Base-by-base conservation (phyloP, 2,329 filamentous ascomycete species). In the Xylariaceae sp. region DNA sequence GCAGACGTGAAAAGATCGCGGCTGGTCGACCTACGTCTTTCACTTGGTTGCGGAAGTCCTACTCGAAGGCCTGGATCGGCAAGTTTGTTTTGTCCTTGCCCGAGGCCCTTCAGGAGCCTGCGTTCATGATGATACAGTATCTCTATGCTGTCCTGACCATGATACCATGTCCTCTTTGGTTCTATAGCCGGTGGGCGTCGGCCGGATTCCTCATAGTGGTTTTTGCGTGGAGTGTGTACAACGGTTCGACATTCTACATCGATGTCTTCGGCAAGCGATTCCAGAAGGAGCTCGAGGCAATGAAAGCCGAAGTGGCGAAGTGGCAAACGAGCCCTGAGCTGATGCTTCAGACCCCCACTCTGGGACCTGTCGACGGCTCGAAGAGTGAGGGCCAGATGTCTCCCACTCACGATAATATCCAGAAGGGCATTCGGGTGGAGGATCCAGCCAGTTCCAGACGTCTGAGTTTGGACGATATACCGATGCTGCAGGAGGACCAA, bases 61-160 rank as follows among this genome's bases (percentile, higher is more conserved):
- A 96, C 61, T 78, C 83, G 31, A 92, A 88, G 53, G 83, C 80
- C 3, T 89, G 82, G 78, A 82, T 98, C 44, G 93, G 92, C 34
- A 85, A 80, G 51, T 53, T 93, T 36, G 89, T 98, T 21, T 71
- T 95, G 14, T 73, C 76, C 6, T 75, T 94, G 3, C 90, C 92
- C 0, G 64, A 76, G 2, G 56, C 61, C 4, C 63, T 94, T 19
- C 92, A 98, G 57, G 89, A 95, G 54, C 70, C 83, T 0, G 83
- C 86, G 2, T 98, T 96, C 59, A 98, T 98, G 92, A 46, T 86
- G 43, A 95, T 98, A 38, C 92, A 98, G 58, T 98, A 96, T 62
- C 53, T 58, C 2, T 98, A 96, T 54, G 92, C 92, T 6, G 72
- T 94, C 5, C 62, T 90, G 30, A 98, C 92, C 7, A 96, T 98